phyloP scores from a whole-genome alignment of 306 rosid genomes.

The Castanopsis chinensis region DNA sequence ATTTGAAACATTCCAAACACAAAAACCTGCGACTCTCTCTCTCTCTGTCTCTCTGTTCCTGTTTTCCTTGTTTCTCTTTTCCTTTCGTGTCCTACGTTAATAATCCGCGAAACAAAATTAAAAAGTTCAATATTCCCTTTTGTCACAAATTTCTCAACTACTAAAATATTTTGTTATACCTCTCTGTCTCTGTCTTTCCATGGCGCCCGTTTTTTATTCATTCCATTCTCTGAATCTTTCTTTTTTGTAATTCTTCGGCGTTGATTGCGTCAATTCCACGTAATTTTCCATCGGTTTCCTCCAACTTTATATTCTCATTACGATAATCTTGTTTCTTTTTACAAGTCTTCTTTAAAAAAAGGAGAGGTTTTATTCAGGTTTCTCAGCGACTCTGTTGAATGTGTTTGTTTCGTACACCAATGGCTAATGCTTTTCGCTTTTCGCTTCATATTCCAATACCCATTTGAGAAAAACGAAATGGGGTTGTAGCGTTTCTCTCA shows the following conservation, averaged over 20 bases:
- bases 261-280: not conserved
- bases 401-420: not conserved
- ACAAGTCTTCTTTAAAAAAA: not conserved
- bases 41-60: not conserved
- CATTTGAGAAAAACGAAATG: not conserved
- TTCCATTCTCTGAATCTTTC: constrained; percentile 8
- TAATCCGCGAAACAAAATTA: not conserved
- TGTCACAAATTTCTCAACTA: not conserved
- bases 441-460: not conserved
- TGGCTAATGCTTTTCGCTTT: not conserved
- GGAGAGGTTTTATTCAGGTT: too few species aligned
- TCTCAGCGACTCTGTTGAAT: not conserved
- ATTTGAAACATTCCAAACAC: constrained; percentile 40
- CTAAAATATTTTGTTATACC: not conserved
- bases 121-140: not conserved
- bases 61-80: not conserved
- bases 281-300: not conserved
- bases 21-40: constrained; percentile 38
- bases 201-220: not conserved
- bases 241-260: not conserved
- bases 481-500: not conserved
- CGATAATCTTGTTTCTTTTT: not conserved
- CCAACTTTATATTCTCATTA: not conserved
- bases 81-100: not conserved
- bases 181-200: too few species aligned